phyloP scores from a whole-genome alignment of 2,329 filamentous ascomycete species.

The Cercospora zeae-maydis region DNA sequence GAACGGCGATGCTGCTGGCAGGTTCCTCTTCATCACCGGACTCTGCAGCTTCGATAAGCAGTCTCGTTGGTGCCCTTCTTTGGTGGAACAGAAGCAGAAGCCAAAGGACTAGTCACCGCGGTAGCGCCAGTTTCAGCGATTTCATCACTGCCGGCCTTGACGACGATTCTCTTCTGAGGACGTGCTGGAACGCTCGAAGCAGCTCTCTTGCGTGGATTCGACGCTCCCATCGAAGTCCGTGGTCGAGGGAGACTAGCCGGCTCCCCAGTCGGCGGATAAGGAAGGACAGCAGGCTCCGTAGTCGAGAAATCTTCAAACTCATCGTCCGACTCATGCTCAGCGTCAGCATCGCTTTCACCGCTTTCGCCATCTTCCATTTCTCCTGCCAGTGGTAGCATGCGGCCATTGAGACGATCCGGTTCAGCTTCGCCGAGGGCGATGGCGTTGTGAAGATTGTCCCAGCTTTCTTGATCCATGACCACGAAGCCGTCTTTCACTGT shows the following conservation, averaged over 20 bases:
- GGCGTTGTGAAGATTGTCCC: slow-evolving; percentile 25
- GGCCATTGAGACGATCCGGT: neutral
- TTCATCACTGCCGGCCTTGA: slow-evolving; percentile 4
- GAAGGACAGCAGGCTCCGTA: neutral
- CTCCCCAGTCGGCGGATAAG: neutral
- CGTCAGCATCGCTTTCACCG: neutral
- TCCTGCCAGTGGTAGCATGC: neutral
- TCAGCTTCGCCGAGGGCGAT: slow-evolving; percentile 16
- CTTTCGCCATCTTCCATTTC: neutral
- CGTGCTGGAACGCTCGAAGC: neutral
- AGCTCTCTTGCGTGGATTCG: slow-evolving; percentile 9
- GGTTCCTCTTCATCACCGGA: neutral
- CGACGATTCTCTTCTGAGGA: neutral
- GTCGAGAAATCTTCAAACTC: neutral
- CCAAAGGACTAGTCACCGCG: neutral
- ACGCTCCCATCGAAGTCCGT: neutral
- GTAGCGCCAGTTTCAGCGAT: neutral
- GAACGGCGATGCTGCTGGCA: neutral
- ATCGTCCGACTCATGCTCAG: neutral
- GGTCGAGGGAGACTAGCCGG: neutral
- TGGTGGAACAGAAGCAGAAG: neutral
- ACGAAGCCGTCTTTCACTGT: slow-evolving; percentile 26
- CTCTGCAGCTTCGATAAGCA: neutral
- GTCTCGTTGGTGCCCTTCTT: neutral
- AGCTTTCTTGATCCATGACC: slow-evolving; percentile 24